A percentile compares a stretch with the other conserved stretches of the same genome.
These are phyloP conservation scores for Argentina anserina DNA, from an alignment of 306 rosid species.

Conservation along the genomic window DNA sequence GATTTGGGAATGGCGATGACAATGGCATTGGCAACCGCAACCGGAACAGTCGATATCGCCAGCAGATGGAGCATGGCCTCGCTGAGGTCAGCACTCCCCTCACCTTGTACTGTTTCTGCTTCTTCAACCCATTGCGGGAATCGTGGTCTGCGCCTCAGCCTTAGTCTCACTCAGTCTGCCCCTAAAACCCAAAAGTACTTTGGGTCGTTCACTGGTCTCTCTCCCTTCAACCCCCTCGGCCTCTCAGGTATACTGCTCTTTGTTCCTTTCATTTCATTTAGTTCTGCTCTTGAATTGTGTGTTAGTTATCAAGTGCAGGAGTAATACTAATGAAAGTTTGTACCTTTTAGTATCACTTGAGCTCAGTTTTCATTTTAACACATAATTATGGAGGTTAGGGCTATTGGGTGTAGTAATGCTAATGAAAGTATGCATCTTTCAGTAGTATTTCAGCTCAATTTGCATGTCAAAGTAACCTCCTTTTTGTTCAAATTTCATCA, in stretches of 20 bases:
- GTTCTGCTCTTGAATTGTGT: background rate
- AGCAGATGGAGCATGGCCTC: constrained; percentile 61
- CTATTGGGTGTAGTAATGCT: background rate
- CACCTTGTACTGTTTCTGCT: constrained; percentile 26
- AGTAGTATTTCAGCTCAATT: background rate
- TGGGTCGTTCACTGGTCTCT: constrained; percentile 58
- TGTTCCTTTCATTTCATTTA: background rate
- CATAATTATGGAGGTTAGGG: background rate
- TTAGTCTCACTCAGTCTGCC: constrained; percentile 23
- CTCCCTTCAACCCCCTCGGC: constrained; percentile 38
- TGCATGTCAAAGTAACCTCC: background rate
- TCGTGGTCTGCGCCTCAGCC: constrained; percentile 17
- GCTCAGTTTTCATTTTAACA: background rate
- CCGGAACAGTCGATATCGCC: constrained; percentile 14
- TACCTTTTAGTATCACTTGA: background rate
- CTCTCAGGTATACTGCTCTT: constrained; percentile 48
- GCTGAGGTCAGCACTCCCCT: constrained; percentile 55
- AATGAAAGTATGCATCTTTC: background rate
- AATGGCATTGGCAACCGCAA: constrained; percentile 19
- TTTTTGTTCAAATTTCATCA: background rate
- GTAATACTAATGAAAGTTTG: background rate
- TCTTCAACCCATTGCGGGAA: constrained; percentile 9
- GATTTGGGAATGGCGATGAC: constrained; percentile 16
- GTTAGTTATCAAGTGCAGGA: background rate
- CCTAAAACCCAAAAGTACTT: constrained; percentile 37